Evolutionary conservation across 2,329 filamentous ascomycete genomes (phyloP).

Genomic region (Metarhizium rileyi): DNA sequence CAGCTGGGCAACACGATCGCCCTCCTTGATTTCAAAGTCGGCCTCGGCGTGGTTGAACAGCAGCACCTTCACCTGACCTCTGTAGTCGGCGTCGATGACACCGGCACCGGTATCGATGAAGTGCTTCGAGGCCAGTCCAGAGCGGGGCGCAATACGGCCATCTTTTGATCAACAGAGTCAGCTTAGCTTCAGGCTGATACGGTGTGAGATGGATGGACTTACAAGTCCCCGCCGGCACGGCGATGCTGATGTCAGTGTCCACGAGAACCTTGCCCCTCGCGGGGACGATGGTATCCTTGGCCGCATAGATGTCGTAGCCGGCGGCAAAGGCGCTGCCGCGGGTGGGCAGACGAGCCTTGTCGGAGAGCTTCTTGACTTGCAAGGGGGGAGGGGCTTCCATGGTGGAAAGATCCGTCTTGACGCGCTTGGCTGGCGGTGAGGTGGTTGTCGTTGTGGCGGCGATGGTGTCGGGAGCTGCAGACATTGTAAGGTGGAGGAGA

Average conservation of each 20-base stretch:
- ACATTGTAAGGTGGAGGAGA: conserved; percentile 12
- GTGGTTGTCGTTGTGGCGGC: conserved; percentile 40
- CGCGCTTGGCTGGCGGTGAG: conserved; percentile 71
- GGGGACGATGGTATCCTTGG: conserved; percentile 65
- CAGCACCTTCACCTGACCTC: conserved; percentile 86
- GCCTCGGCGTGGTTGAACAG: conserved; percentile 84
- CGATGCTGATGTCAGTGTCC: conserved; percentile 84
- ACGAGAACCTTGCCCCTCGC: conserved; percentile 77
- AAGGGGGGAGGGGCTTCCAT: conserved; percentile 48
- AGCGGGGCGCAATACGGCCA: conserved; percentile 80
- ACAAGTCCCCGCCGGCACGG: conserved; percentile 86
- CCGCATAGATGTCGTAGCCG: conserved; percentile 86
- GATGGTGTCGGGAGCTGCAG: conserved; percentile 23
- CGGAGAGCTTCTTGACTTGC: conserved; percentile 79
- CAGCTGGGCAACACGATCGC: conserved; percentile 88
- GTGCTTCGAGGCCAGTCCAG: conserved; percentile 85
- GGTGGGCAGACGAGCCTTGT: conserved; percentile 72
- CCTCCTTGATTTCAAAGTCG: conserved; percentile 73
- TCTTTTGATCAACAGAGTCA: conserved; percentile 43
- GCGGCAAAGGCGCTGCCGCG: conserved; percentile 83
- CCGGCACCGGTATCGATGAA: conserved; percentile 94
- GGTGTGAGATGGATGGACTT: conserved; percentile 16
- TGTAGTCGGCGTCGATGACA: conserved; percentile 96
- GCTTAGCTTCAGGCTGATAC: conserved; percentile 2
- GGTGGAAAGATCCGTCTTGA: conserved; percentile 46